These are phyloP conservation scores for Dendrocalamus latiflorus DNA, from an alignment of 202 grass and related monocot species.

Conservation along the genomic window DNA sequence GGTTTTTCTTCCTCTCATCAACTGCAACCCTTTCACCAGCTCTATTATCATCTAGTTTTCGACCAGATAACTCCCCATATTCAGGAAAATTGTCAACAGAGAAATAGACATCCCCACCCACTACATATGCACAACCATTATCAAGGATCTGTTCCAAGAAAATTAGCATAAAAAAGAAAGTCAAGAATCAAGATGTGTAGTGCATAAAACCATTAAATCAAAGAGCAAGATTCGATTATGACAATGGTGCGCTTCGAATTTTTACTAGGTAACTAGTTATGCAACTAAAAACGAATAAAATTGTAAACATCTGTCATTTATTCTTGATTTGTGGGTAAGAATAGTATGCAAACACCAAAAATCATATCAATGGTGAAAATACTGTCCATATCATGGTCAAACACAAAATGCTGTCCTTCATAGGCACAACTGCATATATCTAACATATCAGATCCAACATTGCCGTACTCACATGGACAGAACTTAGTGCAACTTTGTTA, in stretches of 20 bases:
- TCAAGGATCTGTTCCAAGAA: conserved; percentile 68
- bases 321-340: neutral
- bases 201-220: neutral
- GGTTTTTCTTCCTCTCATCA: conserved; percentile 84
- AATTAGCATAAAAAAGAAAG: conserved; percentile 11
- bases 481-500: neutral
- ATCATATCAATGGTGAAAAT: neutral
- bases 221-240: neutral
- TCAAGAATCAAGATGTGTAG: neutral
- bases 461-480: neutral
- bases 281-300: neutral
- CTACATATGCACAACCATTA: conserved; percentile 76
- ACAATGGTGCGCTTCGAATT: neutral
- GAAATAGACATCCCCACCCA: conserved; percentile 88
- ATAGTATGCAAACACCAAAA: neutral
- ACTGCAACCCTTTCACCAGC: conserved; percentile 90
- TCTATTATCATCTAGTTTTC: conserved; percentile 93
- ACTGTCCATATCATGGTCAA: too few species aligned
- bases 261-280: neutral
- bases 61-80: conserved; percentile 83
- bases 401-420: neutral
- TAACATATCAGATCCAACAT: neutral
- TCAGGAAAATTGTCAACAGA: conserved; percentile 77
- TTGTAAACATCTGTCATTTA: neutral
- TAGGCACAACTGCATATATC: neutral